Percentiles rank a stretch among this genome's conserved stretches.
Evolutionary conservation across 768 basidiomycete genomes (phyloP).

Genomic region (Holtermannia corniformis): DNA sequence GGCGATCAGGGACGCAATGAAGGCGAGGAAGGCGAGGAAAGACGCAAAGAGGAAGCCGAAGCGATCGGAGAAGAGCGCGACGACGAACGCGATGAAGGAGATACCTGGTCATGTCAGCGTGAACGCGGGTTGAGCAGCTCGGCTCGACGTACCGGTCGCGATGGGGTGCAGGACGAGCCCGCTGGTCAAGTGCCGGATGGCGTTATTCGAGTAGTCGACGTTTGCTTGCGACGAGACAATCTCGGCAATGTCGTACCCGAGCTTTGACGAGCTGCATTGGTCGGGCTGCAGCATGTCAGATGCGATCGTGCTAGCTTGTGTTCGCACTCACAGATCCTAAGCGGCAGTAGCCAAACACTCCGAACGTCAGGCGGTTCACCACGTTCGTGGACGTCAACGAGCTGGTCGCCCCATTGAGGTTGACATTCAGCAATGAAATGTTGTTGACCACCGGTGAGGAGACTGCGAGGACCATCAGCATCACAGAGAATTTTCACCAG

Average conservation of each 20-base stretch:
- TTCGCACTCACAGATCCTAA: constrained; percentile 8
- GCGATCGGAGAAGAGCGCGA: constrained; percentile 32
- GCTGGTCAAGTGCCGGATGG: constrained; percentile 23
- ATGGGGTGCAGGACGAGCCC: constrained; percentile 41
- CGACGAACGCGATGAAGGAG: constrained; percentile 38
- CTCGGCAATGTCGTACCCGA: constrained; percentile 22
- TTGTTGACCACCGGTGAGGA: constrained; percentile 22
- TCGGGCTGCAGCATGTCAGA: not conserved
- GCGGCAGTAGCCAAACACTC: constrained; percentile 32
- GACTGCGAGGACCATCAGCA: constrained; percentile 3
- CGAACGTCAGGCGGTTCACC: constrained; percentile 8
- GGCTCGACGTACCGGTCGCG: constrained; percentile 27
- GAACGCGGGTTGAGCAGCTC: not conserved
- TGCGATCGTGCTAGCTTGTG: not conserved
- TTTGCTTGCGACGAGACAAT: constrained; percentile 5
- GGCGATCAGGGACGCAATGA: constrained; percentile 35
- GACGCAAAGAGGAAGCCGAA: constrained; percentile 38
- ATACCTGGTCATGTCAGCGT: constrained; percentile 21
- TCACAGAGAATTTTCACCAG: not conserved
- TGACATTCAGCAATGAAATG: constrained; percentile 25
- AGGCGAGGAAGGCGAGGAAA: constrained; percentile 31
- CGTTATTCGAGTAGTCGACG: constrained; percentile 11
- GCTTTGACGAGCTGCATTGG: constrained; percentile 5
- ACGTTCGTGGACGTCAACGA: not conserved
- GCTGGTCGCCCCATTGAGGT: not conserved